Evolutionary conservation across 768 basidiomycete species (phyloP).

Genomic region (Guyanaporus albipodus): DNA sequence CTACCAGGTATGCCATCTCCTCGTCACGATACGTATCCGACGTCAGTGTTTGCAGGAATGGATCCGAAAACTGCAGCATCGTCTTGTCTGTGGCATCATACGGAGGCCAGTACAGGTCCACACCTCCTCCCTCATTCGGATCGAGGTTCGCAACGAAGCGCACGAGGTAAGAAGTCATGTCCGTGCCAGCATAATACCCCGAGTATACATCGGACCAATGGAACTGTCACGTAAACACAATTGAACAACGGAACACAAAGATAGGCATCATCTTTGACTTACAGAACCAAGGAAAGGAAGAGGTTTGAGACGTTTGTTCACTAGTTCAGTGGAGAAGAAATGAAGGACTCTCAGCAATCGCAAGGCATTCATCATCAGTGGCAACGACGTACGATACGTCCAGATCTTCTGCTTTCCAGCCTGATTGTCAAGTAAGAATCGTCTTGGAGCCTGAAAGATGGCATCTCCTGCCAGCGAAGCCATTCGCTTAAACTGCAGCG

Average conservation of each 20-base stretch:
- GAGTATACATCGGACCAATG: no score
- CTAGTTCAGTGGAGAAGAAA: conserved; percentile 25
- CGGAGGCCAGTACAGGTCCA: conserved; percentile 40
- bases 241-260: conserved; percentile 38
- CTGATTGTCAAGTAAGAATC: conserved; percentile 40
- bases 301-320: conserved; percentile 43
- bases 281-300: conserved; percentile 44
- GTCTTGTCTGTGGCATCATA: conserved; percentile 35
- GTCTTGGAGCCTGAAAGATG: conserved; percentile 47
- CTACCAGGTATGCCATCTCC: no score
- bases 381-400: conserved; percentile 19
- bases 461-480: conserved; percentile 49
- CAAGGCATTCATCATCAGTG: no score
- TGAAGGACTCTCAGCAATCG: no score
- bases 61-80: no score
- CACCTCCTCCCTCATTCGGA: conserved; percentile 37
- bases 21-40: no score
- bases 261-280: conserved; percentile 5
- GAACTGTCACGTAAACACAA: conserved; percentile 39
- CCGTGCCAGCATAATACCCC: conserved; percentile 41
- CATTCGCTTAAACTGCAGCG: conserved; percentile 49
- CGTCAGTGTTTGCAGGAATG: no score
- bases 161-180: conserved; percentile 37
- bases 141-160: conserved; percentile 20
- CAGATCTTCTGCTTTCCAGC: conserved; percentile 40